These are phyloP conservation scores for Pseudophaeomoniella oleicola DNA, from an alignment of 2,329 filamentous ascomycete species.

Conservation along the genomic window DNA sequence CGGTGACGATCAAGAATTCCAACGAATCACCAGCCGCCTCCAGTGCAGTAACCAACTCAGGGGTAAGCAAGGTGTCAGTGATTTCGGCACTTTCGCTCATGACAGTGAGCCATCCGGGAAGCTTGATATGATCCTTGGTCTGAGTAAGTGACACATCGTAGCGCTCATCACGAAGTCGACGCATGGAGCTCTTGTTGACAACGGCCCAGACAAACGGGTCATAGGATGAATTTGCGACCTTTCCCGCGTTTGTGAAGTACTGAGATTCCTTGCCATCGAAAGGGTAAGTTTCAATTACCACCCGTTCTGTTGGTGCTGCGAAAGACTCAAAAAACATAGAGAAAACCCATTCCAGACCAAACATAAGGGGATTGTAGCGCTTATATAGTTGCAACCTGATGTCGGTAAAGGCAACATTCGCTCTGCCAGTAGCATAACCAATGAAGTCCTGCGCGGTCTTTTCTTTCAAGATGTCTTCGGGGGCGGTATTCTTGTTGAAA, in stretches of 20 bases:
- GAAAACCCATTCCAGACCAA: constrained; percentile 51
- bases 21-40: constrained; percentile 64
- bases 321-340: constrained; percentile 72
- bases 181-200: constrained; percentile 92
- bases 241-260: constrained; percentile 55
- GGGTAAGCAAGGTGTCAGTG: constrained; percentile 71
- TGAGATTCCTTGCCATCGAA: constrained; percentile 85
- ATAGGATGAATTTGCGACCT: constrained; percentile 48
- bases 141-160: constrained; percentile 88
- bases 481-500: constrained; percentile 42
- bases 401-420: constrained; percentile 86
- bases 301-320: constrained; percentile 51
- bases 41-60: constrained; percentile 72
- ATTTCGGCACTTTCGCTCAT: constrained; percentile 97
- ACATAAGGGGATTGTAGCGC: constrained; percentile 66
- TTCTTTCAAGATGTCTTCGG: constrained; percentile 59
- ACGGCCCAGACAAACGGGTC: constrained; percentile 91
- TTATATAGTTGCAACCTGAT: constrained; percentile 68
- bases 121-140: constrained; percentile 83
- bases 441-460: constrained; percentile 76
- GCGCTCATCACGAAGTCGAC: constrained; percentile 72
- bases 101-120: constrained; percentile 77
- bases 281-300: constrained; percentile 67
- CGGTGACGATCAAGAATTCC: constrained; percentile 77
- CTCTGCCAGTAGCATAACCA: constrained; percentile 77